Conservation (phyloP, 2,329 filamentous ascomycete genomes). For the Penicillium sp. region DNA sequence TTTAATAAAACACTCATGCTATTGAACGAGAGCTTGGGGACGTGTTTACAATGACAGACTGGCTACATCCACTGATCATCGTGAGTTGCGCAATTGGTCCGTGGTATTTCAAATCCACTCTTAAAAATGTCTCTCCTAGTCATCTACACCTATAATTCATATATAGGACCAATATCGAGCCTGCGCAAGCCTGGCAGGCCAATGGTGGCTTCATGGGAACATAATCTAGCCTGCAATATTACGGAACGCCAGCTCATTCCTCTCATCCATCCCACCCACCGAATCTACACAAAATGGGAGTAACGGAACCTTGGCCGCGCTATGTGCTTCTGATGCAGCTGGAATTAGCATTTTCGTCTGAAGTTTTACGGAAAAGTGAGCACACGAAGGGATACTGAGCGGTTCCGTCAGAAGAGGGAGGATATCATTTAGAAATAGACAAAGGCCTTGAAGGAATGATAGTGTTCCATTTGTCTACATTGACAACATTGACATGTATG, state of each 20-base stretch:
- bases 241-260: not conserved
- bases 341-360: too few relatives aligned
- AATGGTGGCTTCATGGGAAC: not conserved
- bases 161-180: not conserved
- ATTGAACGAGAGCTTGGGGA: conserved; percentile 54
- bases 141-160: not conserved
- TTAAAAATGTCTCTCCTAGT: not conserved
- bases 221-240: not conserved
- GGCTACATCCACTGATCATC: not conserved
- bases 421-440: not conserved
- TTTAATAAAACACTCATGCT: conserved; percentile 51
- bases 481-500: not conserved
- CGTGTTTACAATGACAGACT: conserved; percentile 42
- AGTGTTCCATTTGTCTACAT: not conserved
- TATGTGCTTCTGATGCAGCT: too few relatives aligned
- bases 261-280: not conserved
- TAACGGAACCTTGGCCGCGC: too few relatives aligned
- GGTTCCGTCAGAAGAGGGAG: too few relatives aligned
- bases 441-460: too few relatives aligned
- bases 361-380: too few relatives aligned
- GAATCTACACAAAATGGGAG: not conserved
- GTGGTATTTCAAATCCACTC: not conserved
- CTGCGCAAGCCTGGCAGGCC: not conserved
- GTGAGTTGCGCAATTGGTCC: not conserved
- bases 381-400: too few relatives aligned